Conservation (phyloP, 2,329 filamentous ascomycete genomes). For the Pseudogymnoascus pannorum region DNA sequence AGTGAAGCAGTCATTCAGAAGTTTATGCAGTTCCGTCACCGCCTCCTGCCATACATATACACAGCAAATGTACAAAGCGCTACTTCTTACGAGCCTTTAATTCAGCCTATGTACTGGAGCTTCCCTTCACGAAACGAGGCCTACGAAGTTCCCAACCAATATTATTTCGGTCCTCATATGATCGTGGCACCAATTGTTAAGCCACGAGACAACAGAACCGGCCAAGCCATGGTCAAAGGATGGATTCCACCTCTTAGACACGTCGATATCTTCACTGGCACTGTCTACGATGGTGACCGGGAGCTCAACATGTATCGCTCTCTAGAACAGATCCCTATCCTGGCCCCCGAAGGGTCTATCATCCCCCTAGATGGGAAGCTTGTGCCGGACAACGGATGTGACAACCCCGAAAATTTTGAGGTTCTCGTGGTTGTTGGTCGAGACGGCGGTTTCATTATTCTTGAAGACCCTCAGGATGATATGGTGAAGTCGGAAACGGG, state of each 20-base stretch:
- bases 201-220: constrained; percentile 40
- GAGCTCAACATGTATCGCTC: constrained; percentile 44
- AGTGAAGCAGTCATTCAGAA: constrained; percentile 39
- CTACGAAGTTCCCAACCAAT: constrained; percentile 51
- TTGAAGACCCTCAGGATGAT: constrained; percentile 36
- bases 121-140: constrained; percentile 45
- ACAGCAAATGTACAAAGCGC: constrained; percentile 45
- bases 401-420: constrained; percentile 41
- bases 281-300: constrained; percentile 50
- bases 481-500: neutral
- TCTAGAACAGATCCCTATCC: constrained; percentile 43
- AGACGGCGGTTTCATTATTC: constrained; percentile 41
- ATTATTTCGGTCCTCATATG: constrained; percentile 49
- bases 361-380: constrained; percentile 44
- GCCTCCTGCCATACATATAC: constrained; percentile 53
- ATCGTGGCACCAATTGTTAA: constrained; percentile 50
- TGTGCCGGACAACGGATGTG: constrained; percentile 39
- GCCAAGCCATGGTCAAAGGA: constrained; percentile 40
- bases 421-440: constrained; percentile 41
- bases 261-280: constrained; percentile 51
- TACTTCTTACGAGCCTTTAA: constrained; percentile 41
- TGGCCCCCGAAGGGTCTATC: constrained; percentile 50
- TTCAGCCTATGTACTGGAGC: constrained; percentile 58
- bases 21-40: constrained; percentile 48
- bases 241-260: constrained; percentile 51